Conservation (phyloP, 176 grass and related monocot genomes). For the Zizania latifolia region DNA sequence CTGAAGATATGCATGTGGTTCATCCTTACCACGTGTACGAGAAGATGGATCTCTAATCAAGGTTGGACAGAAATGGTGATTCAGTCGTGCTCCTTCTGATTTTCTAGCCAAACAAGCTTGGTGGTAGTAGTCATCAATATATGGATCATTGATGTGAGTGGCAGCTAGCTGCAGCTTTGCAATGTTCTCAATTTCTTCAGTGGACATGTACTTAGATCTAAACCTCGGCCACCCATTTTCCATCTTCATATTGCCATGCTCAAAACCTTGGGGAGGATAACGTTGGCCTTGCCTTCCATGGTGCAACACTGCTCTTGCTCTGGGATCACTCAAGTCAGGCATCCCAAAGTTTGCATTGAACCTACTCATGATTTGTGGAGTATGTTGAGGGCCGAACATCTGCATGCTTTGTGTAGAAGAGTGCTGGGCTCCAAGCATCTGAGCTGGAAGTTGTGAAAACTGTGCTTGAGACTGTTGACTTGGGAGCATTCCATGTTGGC, state of each 20-base stretch:
- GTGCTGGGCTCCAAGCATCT: constrained; percentile 31
- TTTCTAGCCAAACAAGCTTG: constrained; percentile 76
- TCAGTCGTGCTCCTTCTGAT: constrained; percentile 45
- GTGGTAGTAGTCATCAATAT: constrained; percentile 85
- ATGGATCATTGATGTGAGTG: constrained; percentile 74
- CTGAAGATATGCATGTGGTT: constrained; percentile 82
- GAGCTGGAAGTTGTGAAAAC: constrained; percentile 30
- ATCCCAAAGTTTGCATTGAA: constrained; percentile 41
- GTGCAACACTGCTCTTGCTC: constrained; percentile 34
- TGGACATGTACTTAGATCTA: constrained; percentile 64
- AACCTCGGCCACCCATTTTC: constrained; percentile 50
- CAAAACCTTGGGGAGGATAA: constrained; percentile 43
- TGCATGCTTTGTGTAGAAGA: constrained; percentile 17
- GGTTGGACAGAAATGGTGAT: constrained; percentile 69
- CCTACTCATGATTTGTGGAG: constrained; percentile 53
- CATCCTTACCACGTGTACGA: constrained; percentile 48
- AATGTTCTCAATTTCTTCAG: constrained; percentile 72
- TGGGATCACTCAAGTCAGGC: constrained; percentile 49
- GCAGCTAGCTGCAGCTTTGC: constrained; percentile 68
- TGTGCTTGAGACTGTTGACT: constrained; percentile 39
- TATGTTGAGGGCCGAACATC: constrained; percentile 32
- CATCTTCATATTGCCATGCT: constrained; percentile 39
- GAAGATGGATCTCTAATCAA: constrained; percentile 52
- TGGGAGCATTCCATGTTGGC: constrained; percentile 40
- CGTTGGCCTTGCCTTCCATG: constrained; percentile 33